Base-by-base conservation (phyloP, 2,329 filamentous ascomycete species). In the Pestalotiopsis sp. region DNA sequence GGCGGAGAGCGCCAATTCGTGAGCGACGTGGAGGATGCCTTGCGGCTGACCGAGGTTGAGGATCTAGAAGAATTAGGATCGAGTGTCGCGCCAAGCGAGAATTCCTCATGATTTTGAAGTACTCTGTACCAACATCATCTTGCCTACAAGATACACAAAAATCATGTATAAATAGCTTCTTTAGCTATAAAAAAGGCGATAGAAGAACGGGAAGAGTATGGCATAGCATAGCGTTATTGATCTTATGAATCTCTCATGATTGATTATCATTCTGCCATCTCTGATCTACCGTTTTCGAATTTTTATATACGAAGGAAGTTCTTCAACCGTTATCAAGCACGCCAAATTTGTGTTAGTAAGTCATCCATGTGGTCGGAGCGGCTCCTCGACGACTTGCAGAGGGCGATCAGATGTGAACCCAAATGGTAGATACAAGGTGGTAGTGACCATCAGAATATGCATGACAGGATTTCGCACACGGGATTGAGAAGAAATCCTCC, bases 1-100 rank as follows among this genome's bases (percentile, higher is more conserved):
- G 95, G 95, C 2, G 95, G 95, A 0, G 85, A 88, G 76, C 80
- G 85, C 1, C 91, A 96, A 74, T 97, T 98, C 79, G 92, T 97
- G 9, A 85, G 88, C 27, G 91, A 93, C 72, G 94, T 98, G 1
- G 90, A 94, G 65, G 93, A 97, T 77, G 96, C 96, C 1, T 80
- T 99, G 73, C 87, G 91, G 66, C 83, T 95, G 83, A 93, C 92
- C 0, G 95, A 98, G 81, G 84, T 90, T 11, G 91, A 93, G 77
- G 87, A 69, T 31, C 41, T 69, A 11, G 65, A 64, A 25, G 68
- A 64, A 27, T 20, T 31, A 36, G 65, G 65, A 12, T 65, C 68
- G 11, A 67, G 65, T 60, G 68, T 60, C n/a, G 39, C 49, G 7
- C 60, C 68, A 23, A 64, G 68, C 23, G 65, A 64, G 20, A 45